Base-by-base conservation (phyloP, 2,329 filamentous ascomycete genomes). In the Anthostomella pinea region DNA sequence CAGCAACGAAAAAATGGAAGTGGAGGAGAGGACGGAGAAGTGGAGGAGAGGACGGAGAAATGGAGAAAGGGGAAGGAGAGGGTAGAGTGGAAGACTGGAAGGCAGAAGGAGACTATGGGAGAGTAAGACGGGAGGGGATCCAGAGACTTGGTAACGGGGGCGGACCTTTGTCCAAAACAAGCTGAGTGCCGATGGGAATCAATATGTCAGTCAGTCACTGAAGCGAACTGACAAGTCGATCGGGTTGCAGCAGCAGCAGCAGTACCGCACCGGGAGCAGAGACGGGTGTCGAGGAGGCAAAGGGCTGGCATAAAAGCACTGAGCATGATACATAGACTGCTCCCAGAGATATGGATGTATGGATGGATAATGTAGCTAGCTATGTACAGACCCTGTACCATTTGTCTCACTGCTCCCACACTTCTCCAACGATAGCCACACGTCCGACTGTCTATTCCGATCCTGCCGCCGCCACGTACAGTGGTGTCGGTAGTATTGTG, bases 111-210 rank as follows among this genome's bases (percentile, higher is more conserved):
- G 40, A 43, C 21, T 33, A 43, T 33, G 39, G 38, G 30, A 38
- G 46, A 38, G 31, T 35, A 41, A 47, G 41, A 44, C 31, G 29
- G 39, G 45, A 49, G 33, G 40, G 46, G 46, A 55, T 53, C 53
- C 52, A 57, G 52, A 51, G 41, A 50, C 46, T 51, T 41, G 54
- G 53, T 53, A 56, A 49, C 41, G 37, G 46, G 48, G 39, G 47
- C 42, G 51, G 51, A 46, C 39, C 53, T 52, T 52, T 51, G 50
- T 47, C 48, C 53, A 43, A 51, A 53, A 51, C 43, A 45, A 54
- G 49, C 46, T 51, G 39, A 38, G 36, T 24, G 37, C 46, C 43
- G 42, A 43, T 39, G 30, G 21, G 20, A 15, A 14, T 14, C n/a
- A n/a, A n/a, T n/a, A n/a, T n/a, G n/a, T n/a, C 16, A 17, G 13